A percentile compares a stretch with the other conserved stretches of the same genome.
Conservation (phyloP, 140 eudicot species). For the Bidens hawaiensis region DNA sequence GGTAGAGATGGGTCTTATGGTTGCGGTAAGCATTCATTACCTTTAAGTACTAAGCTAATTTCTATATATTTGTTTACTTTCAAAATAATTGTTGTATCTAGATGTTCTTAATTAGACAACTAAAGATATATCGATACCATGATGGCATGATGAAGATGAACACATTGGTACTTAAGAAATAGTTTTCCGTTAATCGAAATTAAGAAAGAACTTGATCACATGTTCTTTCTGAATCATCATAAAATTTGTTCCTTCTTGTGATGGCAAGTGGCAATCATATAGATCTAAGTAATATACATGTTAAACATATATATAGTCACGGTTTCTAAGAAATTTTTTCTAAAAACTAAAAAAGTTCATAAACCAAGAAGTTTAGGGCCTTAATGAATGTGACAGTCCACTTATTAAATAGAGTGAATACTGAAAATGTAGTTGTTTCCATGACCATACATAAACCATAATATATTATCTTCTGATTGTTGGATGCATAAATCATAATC, state of each 20-base stretch:
- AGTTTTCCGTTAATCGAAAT: not conserved
- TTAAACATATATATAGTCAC: no score
- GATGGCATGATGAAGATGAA: no score
- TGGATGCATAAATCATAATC: not conserved
- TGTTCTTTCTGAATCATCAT: not conserved
- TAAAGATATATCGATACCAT: no score
- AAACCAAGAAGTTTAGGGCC: not conserved
- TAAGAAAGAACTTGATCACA: not conserved
- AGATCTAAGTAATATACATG: no score
- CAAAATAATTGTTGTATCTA: no score
- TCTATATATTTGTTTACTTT: no score
- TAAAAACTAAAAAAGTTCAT: no score
- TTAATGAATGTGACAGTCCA: constrained; percentile 3
- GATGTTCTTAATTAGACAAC: not conserved
- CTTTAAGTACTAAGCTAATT: not conserved
- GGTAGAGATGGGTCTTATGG: constrained; percentile 59
- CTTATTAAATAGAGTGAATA: constrained; percentile 9
- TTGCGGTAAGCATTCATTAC: constrained; percentile 40
- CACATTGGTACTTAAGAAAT: not conserved
- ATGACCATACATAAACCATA: constrained; percentile 17
- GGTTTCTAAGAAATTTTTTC: no score
- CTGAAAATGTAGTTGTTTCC: constrained; percentile 8
- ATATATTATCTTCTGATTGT: constrained; percentile 4
- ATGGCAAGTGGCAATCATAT: no score
- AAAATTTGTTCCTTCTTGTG: no score